Evolutionary conservation across 2,329 filamentous ascomycete genomes (phyloP), one percentile per base, ranked within the genome.

Genomic region (Neocucurbitaria cava): DNA sequence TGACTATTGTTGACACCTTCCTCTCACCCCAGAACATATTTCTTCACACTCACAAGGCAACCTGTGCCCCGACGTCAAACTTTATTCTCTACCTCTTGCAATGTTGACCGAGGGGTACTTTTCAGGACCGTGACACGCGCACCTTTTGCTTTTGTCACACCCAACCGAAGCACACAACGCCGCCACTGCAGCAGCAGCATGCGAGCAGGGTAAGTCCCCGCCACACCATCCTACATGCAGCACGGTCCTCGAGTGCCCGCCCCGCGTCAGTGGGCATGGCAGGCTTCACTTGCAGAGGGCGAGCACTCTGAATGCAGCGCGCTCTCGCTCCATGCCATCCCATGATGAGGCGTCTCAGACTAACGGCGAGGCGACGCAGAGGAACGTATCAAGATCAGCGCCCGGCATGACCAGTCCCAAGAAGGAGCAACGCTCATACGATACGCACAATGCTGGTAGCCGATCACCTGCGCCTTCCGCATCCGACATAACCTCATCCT

Each of bases 371-470:
- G 54, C 52, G 51, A 18, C 30, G 36, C 39, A 49, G 48, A 15
- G 17, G 30, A 33, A 30, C 26, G 26, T 45, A 41, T 18, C 46
- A 21, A 26, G 18, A 46, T 46, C 49, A 51, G 26, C 51, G 41
- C 43, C 51, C 46, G 28, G 52, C 38, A 56, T 60, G 54, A 30
- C 28, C 52, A 59, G 54, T 45, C 45, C 40, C 49, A 51, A 44
- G 28, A 40, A 36, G 43, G 54, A 43, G 31, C 41, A 46, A 42
- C 38, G 47, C 46, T 49, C 44, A 49, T 36, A 49, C 53, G 43
- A 58, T 45, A 58, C 53, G 49, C 58, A 49, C 38, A 28, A 59
- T 64, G 50, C 57, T 55, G 54, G 54, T 42, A 48, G 59, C 52
- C 45, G 47, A 56, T 61, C 61, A 54, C 53, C 49, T 20, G 46